phyloP scores from a whole-genome alignment of 495 filamentous ascomycete species.

The Aspergillus funiculosus region DNA sequence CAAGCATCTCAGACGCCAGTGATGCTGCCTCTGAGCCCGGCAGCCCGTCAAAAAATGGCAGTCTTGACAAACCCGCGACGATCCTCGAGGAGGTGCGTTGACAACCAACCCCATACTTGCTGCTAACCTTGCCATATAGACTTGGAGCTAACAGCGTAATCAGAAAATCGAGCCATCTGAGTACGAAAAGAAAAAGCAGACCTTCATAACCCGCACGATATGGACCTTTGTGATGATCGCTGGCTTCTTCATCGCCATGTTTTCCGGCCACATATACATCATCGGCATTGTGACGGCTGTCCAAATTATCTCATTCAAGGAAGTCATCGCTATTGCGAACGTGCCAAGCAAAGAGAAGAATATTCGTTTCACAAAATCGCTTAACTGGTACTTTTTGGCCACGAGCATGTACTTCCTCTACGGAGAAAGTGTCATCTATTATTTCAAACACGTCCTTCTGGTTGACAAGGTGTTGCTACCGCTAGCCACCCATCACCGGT shows the following conservation, averaged over 20 bases:
- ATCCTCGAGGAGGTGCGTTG: constrained; percentile 44
- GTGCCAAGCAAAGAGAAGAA: constrained; percentile 87
- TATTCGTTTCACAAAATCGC: constrained; percentile 84
- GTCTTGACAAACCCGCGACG: constrained; percentile 40
- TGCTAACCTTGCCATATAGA: neutral
- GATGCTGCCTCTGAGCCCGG: constrained; percentile 62
- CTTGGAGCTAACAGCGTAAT: constrained; percentile 12
- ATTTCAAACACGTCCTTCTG: constrained; percentile 96
- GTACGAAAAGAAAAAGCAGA: constrained; percentile 97
- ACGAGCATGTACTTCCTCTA: constrained; percentile 99
- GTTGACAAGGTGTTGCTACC: constrained; percentile 91
- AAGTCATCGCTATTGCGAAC: constrained; percentile 96
- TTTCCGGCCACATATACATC: constrained; percentile 95
- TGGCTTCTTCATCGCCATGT: constrained; percentile 83
- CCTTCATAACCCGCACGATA: constrained; percentile 94
- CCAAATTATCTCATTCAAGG: constrained; percentile 97
- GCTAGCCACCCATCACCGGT: constrained; percentile 94
- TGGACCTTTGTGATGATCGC: constrained; percentile 98
- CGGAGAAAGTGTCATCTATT: constrained; percentile 98
- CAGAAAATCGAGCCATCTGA: constrained; percentile 52
- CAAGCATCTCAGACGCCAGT: constrained; percentile 75
- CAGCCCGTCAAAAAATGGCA: constrained; percentile 48
- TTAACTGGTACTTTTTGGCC: constrained; percentile 99
- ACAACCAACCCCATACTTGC: constrained; percentile 1
- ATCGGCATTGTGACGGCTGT: constrained; percentile 85